These are phyloP conservation scores for Eutrema heterophyllum DNA, from an alignment of 345 rosid genomes.

Conservation along the genomic window DNA sequence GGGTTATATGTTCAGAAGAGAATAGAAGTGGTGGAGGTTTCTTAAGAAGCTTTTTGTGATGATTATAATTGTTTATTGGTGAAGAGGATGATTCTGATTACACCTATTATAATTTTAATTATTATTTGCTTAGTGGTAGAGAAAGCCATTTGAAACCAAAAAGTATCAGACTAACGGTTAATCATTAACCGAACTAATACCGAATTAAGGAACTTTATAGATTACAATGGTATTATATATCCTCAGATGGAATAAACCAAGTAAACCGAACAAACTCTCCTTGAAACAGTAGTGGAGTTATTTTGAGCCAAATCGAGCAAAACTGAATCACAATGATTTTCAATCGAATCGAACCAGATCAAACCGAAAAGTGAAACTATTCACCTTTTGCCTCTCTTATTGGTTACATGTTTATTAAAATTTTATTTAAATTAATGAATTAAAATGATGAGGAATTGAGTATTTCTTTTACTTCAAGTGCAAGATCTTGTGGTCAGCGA, in stretches of 20 bases:
- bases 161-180: neutral
- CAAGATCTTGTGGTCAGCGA: conserved; percentile 21
- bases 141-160: neutral
- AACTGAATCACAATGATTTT: neutral
- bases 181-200: neutral
- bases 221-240: neutral
- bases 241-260: neutral
- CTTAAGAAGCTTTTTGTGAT: conserved; percentile 30
- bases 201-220: neutral
- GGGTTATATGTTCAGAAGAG: conserved; percentile 15
- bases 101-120: neutral
- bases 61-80: conserved; percentile 29
- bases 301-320: neutral
- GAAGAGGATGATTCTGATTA: conserved; percentile 26
- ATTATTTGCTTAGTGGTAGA: conserved; percentile 11
- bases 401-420: neutral
- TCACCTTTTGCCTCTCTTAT: neutral
- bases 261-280: neutral
- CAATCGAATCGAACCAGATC: neutral
- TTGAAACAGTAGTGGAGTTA: neutral
- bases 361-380: neutral
- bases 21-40: conserved; percentile 12
- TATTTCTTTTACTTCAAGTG: conserved; percentile 33
- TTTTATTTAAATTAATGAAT: neutral
- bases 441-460: conserved; percentile 24